Evolutionary conservation across 2,329 filamentous ascomycete species (phyloP).

Genomic region (Ophiocordyceps camponoti-rufipedis): DNA sequence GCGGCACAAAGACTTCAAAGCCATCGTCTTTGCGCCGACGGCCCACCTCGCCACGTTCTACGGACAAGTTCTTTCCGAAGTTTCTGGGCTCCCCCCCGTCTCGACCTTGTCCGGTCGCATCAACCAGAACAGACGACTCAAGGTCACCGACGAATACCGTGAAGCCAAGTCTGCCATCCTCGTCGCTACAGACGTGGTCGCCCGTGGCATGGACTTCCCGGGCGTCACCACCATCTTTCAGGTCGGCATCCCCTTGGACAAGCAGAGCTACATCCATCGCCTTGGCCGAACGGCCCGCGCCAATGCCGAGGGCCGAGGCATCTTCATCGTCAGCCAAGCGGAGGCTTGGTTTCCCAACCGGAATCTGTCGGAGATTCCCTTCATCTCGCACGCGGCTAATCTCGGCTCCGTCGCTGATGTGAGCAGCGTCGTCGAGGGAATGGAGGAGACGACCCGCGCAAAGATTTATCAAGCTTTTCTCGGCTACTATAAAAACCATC

Average conservation of each 20-base stretch:
- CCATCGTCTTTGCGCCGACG: constrained; percentile 61
- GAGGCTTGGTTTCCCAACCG: constrained; percentile 32
- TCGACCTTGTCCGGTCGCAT: constrained; percentile 20
- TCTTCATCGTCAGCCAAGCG: constrained; percentile 33
- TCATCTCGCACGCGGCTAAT: constrained; percentile 26
- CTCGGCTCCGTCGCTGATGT: constrained; percentile 16
- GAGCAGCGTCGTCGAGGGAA: constrained; percentile 9
- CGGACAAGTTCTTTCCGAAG: constrained; percentile 20
- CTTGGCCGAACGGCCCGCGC: constrained; percentile 49
- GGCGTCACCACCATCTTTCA: constrained; percentile 51
- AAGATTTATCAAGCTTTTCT: constrained; percentile 39
- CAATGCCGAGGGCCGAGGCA: constrained; percentile 43
- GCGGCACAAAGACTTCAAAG: constrained; percentile 47
- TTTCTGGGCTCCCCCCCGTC: too few relatives aligned
- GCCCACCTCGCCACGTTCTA: constrained; percentile 34
- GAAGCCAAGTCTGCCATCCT: constrained; percentile 31
- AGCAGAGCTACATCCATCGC: constrained; percentile 49
- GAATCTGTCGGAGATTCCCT: constrained; percentile 33
- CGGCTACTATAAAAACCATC: constrained; percentile 33
- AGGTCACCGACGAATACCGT: constrained; percentile 46
- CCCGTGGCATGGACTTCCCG: constrained; percentile 56
- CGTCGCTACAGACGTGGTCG: constrained; percentile 53
- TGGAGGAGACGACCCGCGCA: constrained; percentile 25
- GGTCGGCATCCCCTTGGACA: constrained; percentile 37
- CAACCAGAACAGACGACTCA: constrained; percentile 28